Conservation (phyloP, 2,329 filamentous ascomycete genomes). For the Colletotrichum lentis region DNA sequence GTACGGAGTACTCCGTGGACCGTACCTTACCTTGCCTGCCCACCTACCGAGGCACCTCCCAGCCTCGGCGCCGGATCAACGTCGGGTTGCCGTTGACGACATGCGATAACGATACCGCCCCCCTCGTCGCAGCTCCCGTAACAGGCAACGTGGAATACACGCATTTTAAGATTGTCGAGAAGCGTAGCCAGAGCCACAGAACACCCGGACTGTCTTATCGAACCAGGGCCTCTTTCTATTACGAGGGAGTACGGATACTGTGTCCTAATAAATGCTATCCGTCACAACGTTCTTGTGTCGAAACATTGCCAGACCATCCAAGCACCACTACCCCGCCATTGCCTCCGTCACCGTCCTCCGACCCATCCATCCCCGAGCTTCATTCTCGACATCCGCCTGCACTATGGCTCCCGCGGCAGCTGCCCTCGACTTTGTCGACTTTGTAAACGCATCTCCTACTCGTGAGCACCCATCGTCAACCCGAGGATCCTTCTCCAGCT, state of each 20-base stretch:
- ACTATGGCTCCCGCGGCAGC: conserved; percentile 63
- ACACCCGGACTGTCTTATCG: not conserved
- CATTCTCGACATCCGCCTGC: conserved; percentile 46
- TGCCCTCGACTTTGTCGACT: conserved; percentile 87
- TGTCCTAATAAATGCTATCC: conserved; percentile 33
- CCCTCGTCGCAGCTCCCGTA: conserved; percentile 16
- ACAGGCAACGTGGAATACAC: conserved; percentile 3
- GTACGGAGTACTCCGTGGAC: too few species aligned
- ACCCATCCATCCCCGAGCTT: conserved; percentile 19
- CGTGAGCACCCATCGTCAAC: conserved; percentile 64
- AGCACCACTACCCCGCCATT: conserved; percentile 32
- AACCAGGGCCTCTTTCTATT: not conserved
- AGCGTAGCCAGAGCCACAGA: not conserved
- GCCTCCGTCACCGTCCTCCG: conserved; percentile 22
- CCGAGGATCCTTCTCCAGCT: conserved; percentile 22
- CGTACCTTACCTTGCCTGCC: too few species aligned
- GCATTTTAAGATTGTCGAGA: not conserved
- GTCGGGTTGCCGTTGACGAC: conserved; percentile 36
- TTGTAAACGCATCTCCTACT: conserved; percentile 93
- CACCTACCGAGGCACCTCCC: not conserved
- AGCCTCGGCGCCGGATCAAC: conserved; percentile 37
- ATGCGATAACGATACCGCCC: conserved; percentile 29
- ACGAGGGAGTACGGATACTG: not conserved
- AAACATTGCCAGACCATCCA: conserved; percentile 20
- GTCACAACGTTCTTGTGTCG: conserved; percentile 30